Conservation (phyloP, 306 rosid genomes). For the Quercus aquifolioides region DNA sequence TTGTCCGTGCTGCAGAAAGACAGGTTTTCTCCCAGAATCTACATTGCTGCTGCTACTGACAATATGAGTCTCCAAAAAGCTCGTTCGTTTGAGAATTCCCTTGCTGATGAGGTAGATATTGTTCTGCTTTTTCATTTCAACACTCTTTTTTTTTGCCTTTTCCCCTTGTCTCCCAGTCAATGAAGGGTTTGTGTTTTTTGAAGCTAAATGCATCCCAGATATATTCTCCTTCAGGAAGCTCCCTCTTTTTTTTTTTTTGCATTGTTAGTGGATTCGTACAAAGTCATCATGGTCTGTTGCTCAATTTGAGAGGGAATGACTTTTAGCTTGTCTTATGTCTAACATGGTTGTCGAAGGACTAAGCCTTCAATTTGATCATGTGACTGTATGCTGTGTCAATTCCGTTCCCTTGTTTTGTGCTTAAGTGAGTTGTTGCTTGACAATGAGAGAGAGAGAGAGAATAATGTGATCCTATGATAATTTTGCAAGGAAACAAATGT, state of each 20-base stretch:
- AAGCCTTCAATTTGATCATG: not conserved
- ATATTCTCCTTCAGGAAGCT: no score
- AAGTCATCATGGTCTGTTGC: not conserved
- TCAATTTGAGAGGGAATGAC: not conserved
- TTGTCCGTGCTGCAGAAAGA: slow-evolving; percentile 62
- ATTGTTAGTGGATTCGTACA: slow-evolving; percentile 4
- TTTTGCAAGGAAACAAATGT: no score
- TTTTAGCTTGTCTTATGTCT: not conserved
- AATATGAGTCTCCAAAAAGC: slow-evolving; percentile 93
- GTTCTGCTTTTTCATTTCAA: not conserved
- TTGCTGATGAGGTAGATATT: slow-evolving; percentile 38
- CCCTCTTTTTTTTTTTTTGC: not conserved
- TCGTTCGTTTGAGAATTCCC: slow-evolving; percentile 48
- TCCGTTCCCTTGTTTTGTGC: not conserved
- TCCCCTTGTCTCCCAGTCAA: no score
- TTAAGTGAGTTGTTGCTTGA: not conserved
- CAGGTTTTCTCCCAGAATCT: slow-evolving; percentile 66
- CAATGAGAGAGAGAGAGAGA: slow-evolving; percentile 7
- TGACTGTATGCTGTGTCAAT: not conserved
- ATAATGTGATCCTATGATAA: no score
- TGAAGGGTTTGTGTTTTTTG: no score
- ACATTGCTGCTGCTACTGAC: slow-evolving; percentile 86
- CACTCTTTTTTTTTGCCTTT: not conserved
- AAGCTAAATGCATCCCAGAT: no score
- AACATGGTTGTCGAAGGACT: not conserved